These are phyloP conservation scores for Hypoxylon cercidicola DNA, from an alignment of 495 filamentous ascomycete species.

Conservation along the genomic window DNA sequence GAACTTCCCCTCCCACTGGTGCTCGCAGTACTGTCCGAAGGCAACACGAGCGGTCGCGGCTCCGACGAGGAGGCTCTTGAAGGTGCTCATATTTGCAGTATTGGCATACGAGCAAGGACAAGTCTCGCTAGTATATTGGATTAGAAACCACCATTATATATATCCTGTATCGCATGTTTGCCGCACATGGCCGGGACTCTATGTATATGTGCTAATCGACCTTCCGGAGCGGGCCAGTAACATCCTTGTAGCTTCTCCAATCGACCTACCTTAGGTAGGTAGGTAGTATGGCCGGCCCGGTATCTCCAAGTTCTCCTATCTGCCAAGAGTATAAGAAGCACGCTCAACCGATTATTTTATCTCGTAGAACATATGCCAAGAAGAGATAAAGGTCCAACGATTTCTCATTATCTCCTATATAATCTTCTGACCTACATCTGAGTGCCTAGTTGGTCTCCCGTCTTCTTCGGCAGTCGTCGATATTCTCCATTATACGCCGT, in stretches of 20 bases:
- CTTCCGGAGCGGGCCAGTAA: slow-evolving; percentile 23
- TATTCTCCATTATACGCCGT: too few relatives aligned
- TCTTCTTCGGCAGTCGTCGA: too few relatives aligned
- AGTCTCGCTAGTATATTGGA: background rate
- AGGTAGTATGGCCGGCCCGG: slow-evolving; percentile 5
- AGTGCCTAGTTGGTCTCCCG: too few relatives aligned
- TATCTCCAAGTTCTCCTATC: slow-evolving; percentile 33
- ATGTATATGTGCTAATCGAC: slow-evolving; percentile 10
- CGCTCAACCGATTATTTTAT: background rate
- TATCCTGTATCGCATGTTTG: background rate
- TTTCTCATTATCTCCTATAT: background rate
- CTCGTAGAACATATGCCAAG: background rate
- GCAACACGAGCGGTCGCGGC: slow-evolving; percentile 6
- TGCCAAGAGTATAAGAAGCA: slow-evolving; percentile 19
- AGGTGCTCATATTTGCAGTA: slow-evolving; percentile 15
- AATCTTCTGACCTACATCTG: too few relatives aligned
- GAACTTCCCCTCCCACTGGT: slow-evolving; percentile 42
- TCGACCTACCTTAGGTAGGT: slow-evolving; percentile 13
- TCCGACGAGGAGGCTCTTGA: slow-evolving; percentile 27
- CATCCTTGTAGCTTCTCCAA: slow-evolving; percentile 17
- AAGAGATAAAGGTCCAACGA: slow-evolving; percentile 3
- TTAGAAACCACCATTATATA: slow-evolving; percentile 4
- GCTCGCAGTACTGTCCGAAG: slow-evolving; percentile 39
- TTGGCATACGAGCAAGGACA: background rate
- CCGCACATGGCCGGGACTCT: background rate